Base-by-base conservation (phyloP, 208 protist genomes). In the Porcisia hertigi region DNA sequence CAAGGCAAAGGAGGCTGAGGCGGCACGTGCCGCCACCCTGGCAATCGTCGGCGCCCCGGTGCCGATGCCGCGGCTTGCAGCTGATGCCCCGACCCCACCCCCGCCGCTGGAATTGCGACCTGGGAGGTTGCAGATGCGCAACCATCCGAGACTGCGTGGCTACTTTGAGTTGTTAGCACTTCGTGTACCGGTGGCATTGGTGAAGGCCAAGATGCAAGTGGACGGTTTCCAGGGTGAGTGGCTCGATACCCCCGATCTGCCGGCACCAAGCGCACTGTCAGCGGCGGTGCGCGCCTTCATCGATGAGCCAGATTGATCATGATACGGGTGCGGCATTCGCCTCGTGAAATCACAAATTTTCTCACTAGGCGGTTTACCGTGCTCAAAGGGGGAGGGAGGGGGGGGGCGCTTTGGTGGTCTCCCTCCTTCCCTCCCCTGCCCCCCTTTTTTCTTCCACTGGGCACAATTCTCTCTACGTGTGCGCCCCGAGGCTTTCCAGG, bases 91-190 rank as follows among this genome's bases (percentile, higher is more conserved):
- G 16, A 64, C 86, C n/a, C 79, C 84, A 65, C 88, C 86, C 18
- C 82, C 86, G 30, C 72, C 88, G 71, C 80, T 81, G 41, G 76
- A 81, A 73, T 75, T 81, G 58, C 70, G 70, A 0, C 55, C 77
- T 0, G 86, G 87, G 9, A 55, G 76, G 18, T 55, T 83, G 30
- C 76, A 64, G 3, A 91, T 91, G 86, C 69, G 79, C 23, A 71
- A 67, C 0, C 88, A 95, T 62, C 90, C 88, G 25, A 66, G 76
- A 30, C 79, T 95, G 59, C 78, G 67, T 7, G 88, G 86, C 9
- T 96, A 93, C 65, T 96, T 91, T 74, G 81, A 90, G 57, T 82
- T 96, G 82, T 49, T 91, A 4, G 72, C 86, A 14, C 69, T 93
- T 30, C 77, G 85, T 25, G 86, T 95, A 8, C 87, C 86, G 0